Conservation (phyloP, 2,329 filamentous ascomycete genomes). For the Rasamsonia emersonii region DNA sequence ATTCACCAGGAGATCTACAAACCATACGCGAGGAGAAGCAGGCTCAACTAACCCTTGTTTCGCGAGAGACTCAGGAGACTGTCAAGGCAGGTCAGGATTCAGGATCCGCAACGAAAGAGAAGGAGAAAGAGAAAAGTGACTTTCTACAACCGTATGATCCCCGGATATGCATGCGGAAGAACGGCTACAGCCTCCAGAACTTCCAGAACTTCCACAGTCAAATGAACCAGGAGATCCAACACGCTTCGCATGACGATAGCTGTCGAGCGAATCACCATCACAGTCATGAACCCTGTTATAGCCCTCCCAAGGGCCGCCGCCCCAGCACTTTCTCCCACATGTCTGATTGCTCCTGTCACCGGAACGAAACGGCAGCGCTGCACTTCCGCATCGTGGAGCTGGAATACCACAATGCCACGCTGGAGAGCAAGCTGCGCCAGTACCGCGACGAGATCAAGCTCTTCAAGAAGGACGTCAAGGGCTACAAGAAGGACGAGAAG, state of each 20-base stretch:
- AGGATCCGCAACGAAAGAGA: too few relatives aligned
- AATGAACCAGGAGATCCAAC: background rate
- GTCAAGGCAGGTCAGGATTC: too few relatives aligned
- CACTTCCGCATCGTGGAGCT: constrained; percentile 16
- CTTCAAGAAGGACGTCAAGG: constrained; percentile 41
- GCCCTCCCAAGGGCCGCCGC: background rate
- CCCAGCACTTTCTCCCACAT: constrained; percentile 4
- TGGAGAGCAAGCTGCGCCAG: constrained; percentile 22
- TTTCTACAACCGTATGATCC: too few relatives aligned
- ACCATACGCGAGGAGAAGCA: too few relatives aligned
- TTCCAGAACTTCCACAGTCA: constrained; percentile 1
- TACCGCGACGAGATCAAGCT: constrained; percentile 41
- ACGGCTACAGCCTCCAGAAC: background rate
- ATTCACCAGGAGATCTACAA: too few relatives aligned
- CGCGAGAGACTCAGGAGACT: too few relatives aligned
- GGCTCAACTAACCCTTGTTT: too few relatives aligned
- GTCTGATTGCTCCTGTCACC: too few relatives aligned
- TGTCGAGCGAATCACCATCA: too few relatives aligned
- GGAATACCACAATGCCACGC: constrained; percentile 21
- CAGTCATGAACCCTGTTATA: background rate
- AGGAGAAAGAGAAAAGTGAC: too few relatives aligned
- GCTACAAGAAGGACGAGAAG: constrained; percentile 34
- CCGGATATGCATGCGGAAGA: too few relatives aligned
- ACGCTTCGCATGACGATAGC: too few relatives aligned
- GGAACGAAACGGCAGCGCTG: constrained; percentile 5